Percentiles rank a stretch among this genome's conserved stretches.
phyloP scores from a whole-genome alignment of 139 green algal genomes.

The Micractinium conductrix region DNA sequence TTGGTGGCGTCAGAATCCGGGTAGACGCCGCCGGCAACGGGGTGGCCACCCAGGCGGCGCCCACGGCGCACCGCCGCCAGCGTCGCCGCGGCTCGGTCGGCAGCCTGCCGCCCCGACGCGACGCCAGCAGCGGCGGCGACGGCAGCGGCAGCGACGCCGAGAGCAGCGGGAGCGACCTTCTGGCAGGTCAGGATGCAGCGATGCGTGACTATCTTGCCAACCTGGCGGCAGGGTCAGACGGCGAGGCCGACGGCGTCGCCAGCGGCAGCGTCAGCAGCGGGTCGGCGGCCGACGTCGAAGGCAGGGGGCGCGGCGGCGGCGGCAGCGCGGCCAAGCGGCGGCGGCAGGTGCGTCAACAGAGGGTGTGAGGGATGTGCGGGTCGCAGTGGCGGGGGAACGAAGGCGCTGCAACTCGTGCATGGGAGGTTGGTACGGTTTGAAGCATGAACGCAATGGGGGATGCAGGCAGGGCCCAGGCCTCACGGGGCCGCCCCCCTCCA shows the following conservation, averaged over 20 bases:
- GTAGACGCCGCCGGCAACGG: neutral
- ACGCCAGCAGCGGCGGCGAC: neutral
- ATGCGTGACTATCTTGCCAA: neutral
- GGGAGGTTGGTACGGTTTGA: no score
- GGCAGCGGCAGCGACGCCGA: neutral
- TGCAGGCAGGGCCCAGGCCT: no score
- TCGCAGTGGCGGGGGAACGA: no score
- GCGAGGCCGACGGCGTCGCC: neutral
- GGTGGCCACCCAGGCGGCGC: neutral
- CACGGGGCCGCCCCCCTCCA: no score
- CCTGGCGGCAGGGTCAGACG: neutral
- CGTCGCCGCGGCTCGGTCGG: neutral
- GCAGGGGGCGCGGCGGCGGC: neutral
- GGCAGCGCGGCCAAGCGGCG: conserved; percentile 25
- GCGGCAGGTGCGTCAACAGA: no score
- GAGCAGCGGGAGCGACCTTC: neutral
- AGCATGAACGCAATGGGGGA: no score
- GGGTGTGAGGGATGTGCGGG: no score
- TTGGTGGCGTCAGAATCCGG: conserved; percentile 23
- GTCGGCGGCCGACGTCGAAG: conserved; percentile 18
- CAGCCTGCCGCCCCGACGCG: neutral
- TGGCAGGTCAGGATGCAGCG: neutral
- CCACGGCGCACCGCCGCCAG: neutral
- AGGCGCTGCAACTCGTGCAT: no score
- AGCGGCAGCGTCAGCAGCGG: conserved; percentile 14